Conservation (phyloP, 2,329 filamentous ascomycete genomes). For the Lachnellula suecica region DNA sequence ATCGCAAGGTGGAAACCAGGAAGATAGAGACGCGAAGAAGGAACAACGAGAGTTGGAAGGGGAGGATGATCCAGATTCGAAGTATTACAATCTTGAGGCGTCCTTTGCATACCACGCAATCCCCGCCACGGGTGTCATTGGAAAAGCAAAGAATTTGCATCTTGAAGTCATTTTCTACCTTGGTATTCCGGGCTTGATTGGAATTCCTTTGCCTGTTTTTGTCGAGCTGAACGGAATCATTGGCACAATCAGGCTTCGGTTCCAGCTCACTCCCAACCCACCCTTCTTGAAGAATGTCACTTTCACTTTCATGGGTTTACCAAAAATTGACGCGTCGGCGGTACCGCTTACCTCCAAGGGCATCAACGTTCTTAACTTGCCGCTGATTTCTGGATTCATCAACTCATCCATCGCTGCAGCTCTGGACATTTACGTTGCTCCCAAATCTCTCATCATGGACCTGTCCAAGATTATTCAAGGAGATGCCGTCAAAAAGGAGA, state of each 20-base stretch:
- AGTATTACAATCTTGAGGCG: slow-evolving; percentile 21
- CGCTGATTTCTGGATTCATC: slow-evolving; percentile 18
- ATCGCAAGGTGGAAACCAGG: slow-evolving; percentile 5
- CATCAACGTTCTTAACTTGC: slow-evolving; percentile 19
- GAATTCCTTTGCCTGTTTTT: slow-evolving; percentile 18
- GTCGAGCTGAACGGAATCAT: slow-evolving; percentile 22
- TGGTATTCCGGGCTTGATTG: slow-evolving; percentile 18
- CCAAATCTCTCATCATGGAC: slow-evolving; percentile 22
- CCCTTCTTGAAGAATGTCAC: slow-evolving; percentile 21
- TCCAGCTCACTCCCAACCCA: slow-evolving; percentile 19
- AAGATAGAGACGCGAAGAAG: slow-evolving; percentile 15
- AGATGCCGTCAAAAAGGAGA: slow-evolving; percentile 20
- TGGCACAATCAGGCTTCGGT: slow-evolving; percentile 17
- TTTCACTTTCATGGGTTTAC: slow-evolving; percentile 23
- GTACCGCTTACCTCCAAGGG: slow-evolving; percentile 19
- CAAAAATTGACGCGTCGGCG: slow-evolving; percentile 20
- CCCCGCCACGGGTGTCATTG: slow-evolving; percentile 21
- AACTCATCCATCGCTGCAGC: slow-evolving; percentile 21
- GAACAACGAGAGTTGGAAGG: slow-evolving; percentile 20
- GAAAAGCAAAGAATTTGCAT: slow-evolving; percentile 25
- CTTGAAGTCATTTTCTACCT: slow-evolving; percentile 22
- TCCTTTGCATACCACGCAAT: slow-evolving; percentile 23
- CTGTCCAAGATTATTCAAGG: slow-evolving; percentile 22
- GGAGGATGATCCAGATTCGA: slow-evolving; percentile 14
- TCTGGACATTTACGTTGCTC: slow-evolving; percentile 20